Base-by-base conservation (phyloP, 2,329 filamentous ascomycete species). In the Hymenoscyphus repandus region DNA sequence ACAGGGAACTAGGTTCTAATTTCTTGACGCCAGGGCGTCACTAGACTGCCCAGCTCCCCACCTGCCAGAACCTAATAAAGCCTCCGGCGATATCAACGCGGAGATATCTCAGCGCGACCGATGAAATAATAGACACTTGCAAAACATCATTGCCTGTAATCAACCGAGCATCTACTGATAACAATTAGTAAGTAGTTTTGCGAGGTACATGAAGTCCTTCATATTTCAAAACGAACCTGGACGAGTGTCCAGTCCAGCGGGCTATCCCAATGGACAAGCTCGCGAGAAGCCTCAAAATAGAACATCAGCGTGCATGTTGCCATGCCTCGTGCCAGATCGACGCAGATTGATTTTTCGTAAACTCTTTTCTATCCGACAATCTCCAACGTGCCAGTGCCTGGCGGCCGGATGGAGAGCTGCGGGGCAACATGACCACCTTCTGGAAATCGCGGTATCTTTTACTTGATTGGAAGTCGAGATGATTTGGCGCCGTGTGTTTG, bases 1-100 rank as follows among this genome's bases (percentile, higher is more conserved):
- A 43, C 48, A 49, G 52, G 47, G 52, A 44, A 50, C 47, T 43
- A 55, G 49, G 53, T 54, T 56, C 46, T 39, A 47, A 31, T n/a
- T 13, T 27, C 2, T 31, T 18, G 51, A 53, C 27, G 48, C 51
- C 50, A 52, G 50, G 45, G 50, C 6, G 15, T 22, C 33, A 20
- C 37, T 33, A 34, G 43, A 43, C 37, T 33, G 50, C 27, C 37
- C 12, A 39, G 41, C 15, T 36, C 46, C 18, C 37, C 12, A 37
- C 31, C 20, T 31, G 37, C 22, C 51, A 47, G 43, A 47, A 18
- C 36, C 43, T 44, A 53, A 43, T 32, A 31, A 53, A 49, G 51
- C 51, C 51, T 47, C 45, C 48, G 48, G 50, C 51, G 47, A 51
- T 48, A 51, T 48, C 33, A 33, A 36, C 15, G 18, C 30, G 41